Evolutionary conservation across 2,329 filamentous ascomycete genomes (phyloP).

Genomic region (Colletotrichum magnum): DNA sequence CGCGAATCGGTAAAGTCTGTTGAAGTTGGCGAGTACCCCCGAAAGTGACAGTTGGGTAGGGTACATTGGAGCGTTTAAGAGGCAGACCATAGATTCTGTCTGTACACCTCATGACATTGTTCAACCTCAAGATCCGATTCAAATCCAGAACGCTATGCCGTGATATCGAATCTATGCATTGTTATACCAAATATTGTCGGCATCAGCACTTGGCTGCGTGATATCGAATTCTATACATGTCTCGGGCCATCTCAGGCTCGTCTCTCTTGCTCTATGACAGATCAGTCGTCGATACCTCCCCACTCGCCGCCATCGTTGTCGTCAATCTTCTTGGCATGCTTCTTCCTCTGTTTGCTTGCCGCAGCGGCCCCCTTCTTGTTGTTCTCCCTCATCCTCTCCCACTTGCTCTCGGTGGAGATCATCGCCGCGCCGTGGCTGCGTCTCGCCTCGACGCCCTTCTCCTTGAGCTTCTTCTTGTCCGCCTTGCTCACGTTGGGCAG

Average conservation of each 20-base stretch:
- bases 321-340: constrained; percentile 45
- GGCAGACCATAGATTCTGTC: too few relatives aligned
- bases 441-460: constrained; percentile 83
- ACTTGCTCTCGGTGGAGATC: constrained; percentile 89
- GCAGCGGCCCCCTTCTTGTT: constrained; percentile 75
- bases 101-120: too few relatives aligned
- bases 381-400: constrained; percentile 77
- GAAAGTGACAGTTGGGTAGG: too few relatives aligned
- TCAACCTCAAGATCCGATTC: too few relatives aligned
- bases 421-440: constrained; percentile 64
- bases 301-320: constrained; percentile 56
- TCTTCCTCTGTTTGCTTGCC: constrained; percentile 70
- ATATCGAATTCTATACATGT: neutral
- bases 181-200: too few relatives aligned
- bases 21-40: too few relatives aligned
- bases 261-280: neutral
- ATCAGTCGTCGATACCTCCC: constrained; percentile 63
- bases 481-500: constrained; percentile 88
- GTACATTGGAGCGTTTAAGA: too few relatives aligned
- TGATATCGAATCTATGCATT: too few relatives aligned
- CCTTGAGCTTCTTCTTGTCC: constrained; percentile 86
- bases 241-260: neutral
- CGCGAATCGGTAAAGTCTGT: too few relatives aligned
- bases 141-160: too few relatives aligned
- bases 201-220: too few relatives aligned